phyloP scores from a whole-genome alignment of 192 early-diverging fungal species.

The Thamnidium elegans region DNA sequence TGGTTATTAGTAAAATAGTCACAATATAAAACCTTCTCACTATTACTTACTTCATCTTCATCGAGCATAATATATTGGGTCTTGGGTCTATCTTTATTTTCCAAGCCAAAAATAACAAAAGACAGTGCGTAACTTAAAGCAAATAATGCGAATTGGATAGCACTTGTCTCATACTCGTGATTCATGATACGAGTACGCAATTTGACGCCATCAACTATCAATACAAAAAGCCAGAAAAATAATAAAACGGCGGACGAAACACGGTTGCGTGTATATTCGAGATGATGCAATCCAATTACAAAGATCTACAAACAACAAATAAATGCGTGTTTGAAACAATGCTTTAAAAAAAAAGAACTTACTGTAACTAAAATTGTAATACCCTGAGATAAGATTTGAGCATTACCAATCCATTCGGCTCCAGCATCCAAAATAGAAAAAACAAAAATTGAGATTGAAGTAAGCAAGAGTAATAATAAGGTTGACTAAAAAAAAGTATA shows the following conservation, averaged over 20 bases:
- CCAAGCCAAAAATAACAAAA: slow-evolving; percentile 39
- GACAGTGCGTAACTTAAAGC: slow-evolving; percentile 36
- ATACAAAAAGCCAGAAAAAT: slow-evolving; percentile 57
- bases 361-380: slow-evolving; percentile 13
- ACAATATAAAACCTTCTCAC: not conserved
- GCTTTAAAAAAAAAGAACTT: not conserved
- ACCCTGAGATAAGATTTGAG: not conserved
- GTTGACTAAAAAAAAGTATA: not conserved
- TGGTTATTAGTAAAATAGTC: not conserved
- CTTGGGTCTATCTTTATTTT: slow-evolving; percentile 41
- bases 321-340: not conserved
- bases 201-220: slow-evolving; percentile 38
- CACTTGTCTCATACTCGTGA: not conserved
- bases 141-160: slow-evolving; percentile 27
- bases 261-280: slow-evolving; percentile 35
- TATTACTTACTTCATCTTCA: slow-evolving; percentile 31
- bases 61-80: slow-evolving; percentile 30
- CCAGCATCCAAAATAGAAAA: not conserved
- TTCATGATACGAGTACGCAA: slow-evolving; percentile 37
- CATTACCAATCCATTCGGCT: not conserved
- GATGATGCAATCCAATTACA: slow-evolving; percentile 30
- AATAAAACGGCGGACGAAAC: slow-evolving; percentile 54
- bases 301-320: slow-evolving; percentile 6
- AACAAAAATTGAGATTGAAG: not conserved
- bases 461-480: not conserved